Conservation (phyloP, 2,329 filamentous ascomycete genomes). For the Fusarium ambrosium region DNA sequence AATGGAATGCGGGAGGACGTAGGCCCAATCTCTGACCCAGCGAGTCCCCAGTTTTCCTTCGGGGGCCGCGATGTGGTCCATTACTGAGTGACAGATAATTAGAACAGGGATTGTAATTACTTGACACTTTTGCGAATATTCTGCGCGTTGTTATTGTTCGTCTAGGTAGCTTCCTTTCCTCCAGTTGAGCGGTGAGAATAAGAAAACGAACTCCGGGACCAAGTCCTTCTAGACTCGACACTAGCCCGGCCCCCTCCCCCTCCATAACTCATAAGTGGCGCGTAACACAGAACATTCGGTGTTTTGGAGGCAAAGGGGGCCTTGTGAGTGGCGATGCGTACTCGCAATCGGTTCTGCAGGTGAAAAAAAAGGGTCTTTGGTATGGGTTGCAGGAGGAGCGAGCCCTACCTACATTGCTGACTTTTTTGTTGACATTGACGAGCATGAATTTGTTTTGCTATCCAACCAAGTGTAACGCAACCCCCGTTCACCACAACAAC, state of each 20-base stretch:
- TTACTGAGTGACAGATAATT: neutral
- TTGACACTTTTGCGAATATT: neutral
- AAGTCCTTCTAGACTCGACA: neutral
- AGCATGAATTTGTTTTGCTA: neutral
- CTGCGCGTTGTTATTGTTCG: neutral
- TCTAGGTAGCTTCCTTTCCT: neutral
- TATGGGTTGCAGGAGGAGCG: neutral
- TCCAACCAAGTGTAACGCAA: conserved; percentile 5
- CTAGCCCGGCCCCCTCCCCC: conserved; percentile 26
- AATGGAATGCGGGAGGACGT: conserved; percentile 41
- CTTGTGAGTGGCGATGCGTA: conserved; percentile 20
- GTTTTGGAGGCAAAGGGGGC: conserved; percentile 16
- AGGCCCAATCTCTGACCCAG: conserved; percentile 29
- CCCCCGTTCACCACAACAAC: conserved; percentile 25
- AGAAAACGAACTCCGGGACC: neutral
- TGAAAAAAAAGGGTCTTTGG: neutral
- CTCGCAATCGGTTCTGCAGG: neutral
- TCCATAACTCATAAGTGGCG: conserved; percentile 18
- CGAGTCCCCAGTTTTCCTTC: conserved; percentile 33
- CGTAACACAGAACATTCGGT: conserved; percentile 19
- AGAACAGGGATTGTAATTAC: neutral
- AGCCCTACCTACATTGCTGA: neutral
- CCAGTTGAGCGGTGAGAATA: conserved; percentile 27
- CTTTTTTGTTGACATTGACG: conserved; percentile 3
- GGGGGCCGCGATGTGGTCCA: conserved; percentile 28